phyloP scores from a whole-genome alignment of 1,284 basidiomycete species.

The Crepidotus sp. region DNA sequence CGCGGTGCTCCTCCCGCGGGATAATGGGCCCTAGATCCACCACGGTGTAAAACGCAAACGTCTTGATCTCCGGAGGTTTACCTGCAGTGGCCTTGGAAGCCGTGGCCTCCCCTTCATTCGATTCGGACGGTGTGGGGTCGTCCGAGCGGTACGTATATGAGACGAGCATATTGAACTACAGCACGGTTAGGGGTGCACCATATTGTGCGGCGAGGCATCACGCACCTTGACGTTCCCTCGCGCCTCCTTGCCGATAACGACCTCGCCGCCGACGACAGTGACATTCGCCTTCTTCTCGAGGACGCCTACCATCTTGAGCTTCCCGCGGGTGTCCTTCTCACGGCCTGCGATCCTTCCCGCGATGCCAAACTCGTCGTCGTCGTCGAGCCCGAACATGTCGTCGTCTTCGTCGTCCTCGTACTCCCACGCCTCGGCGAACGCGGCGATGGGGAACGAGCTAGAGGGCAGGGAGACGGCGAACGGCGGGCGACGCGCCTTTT shows the following conservation, averaged over 20 bases:
- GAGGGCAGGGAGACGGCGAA: slow-evolving; percentile 74
- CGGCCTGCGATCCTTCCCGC: slow-evolving; percentile 28
- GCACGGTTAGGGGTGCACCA: background rate
- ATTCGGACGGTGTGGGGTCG: slow-evolving; percentile 60
- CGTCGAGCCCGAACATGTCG: slow-evolving; percentile 69
- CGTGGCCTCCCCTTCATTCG: slow-evolving; percentile 31
- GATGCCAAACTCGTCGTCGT: slow-evolving; percentile 44
- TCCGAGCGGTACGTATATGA: slow-evolving; percentile 89
- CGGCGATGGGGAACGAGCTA: slow-evolving; percentile 70
- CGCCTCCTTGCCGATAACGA: slow-evolving; percentile 69
- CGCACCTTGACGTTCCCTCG: slow-evolving; percentile 63
- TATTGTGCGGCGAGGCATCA: background rate
- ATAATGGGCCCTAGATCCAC: slow-evolving; percentile 69
- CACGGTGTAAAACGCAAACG: slow-evolving; percentile 79
- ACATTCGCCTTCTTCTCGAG: slow-evolving; percentile 81
- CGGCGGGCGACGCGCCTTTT: slow-evolving; percentile 55
- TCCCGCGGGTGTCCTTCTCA: slow-evolving; percentile 35
- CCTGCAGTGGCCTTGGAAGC: slow-evolving; percentile 30
- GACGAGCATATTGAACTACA: slow-evolving; percentile 84
- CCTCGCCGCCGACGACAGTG: slow-evolving; percentile 77
- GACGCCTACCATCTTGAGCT: slow-evolving; percentile 64
- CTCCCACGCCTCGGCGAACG: slow-evolving; percentile 92
- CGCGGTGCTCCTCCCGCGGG: slow-evolving; percentile 40
- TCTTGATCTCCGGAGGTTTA: slow-evolving; percentile 63
- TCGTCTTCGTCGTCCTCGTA: slow-evolving; percentile 91